These are phyloP conservation scores for Penicillium sp. DNA, from an alignment of 2,329 filamentous ascomycete genomes.

Conservation along the genomic window DNA sequence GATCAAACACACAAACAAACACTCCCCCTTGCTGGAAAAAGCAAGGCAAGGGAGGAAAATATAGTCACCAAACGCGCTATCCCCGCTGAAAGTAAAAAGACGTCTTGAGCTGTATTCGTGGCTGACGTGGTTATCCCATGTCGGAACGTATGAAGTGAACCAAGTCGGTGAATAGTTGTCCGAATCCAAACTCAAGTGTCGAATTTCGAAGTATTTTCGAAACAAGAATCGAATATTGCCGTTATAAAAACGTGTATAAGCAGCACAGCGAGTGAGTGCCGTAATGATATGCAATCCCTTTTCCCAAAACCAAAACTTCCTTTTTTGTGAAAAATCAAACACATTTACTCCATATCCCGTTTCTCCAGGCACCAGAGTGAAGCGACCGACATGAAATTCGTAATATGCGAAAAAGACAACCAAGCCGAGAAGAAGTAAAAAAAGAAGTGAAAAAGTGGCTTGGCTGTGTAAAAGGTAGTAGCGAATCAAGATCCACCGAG, in stretches of 20 bases:
- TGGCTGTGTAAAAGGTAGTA: slow-evolving; percentile 26
- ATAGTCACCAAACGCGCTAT: not conserved
- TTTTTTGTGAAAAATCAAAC: slow-evolving; percentile 29
- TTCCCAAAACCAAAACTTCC: slow-evolving; percentile 8
- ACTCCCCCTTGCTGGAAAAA: not conserved
- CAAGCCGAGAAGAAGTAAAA: slow-evolving; percentile 8
- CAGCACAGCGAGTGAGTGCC: slow-evolving; percentile 37
- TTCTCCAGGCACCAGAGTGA: slow-evolving; percentile 33
- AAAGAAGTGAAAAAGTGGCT: slow-evolving; percentile 21
- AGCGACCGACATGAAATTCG: slow-evolving; percentile 38
- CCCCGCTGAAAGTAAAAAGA: not conserved
- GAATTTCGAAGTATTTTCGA: not conserved
- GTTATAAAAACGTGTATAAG: slow-evolving; percentile 20
- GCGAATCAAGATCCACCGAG: slow-evolving; percentile 30
- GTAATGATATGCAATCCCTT: slow-evolving; percentile 12
- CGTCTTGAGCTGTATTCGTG: not conserved
- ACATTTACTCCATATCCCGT: slow-evolving; percentile 23
- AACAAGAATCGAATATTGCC: not conserved
- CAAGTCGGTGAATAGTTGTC: not conserved
- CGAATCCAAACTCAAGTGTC: not conserved
- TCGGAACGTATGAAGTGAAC: not conserved
- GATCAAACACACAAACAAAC: not conserved
- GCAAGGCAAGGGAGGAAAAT: not conserved
- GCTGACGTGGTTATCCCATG: not conserved
- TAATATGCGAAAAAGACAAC: slow-evolving; percentile 23